A percentile compares a stretch with the other conserved stretches of the same genome.
These are phyloP conservation scores for Cyberlindnera maritima DNA, from an alignment of 805 yeast genomes.

Conservation along the genomic window DNA sequence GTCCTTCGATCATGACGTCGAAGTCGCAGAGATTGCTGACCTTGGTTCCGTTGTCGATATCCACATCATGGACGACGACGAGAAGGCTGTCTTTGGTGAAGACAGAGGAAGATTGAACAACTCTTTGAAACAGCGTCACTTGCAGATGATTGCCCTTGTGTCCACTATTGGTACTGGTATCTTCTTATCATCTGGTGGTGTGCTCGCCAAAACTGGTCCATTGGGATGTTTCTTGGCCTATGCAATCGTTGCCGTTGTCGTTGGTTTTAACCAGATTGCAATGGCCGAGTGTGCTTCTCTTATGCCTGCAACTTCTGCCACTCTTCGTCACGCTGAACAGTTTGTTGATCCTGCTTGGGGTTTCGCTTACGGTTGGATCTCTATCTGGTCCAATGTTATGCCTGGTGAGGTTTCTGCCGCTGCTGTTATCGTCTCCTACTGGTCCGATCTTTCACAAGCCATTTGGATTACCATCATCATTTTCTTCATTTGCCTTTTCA, in stretches of 20 bases:
- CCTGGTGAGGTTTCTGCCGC: constrained; percentile 46
- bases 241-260: constrained; percentile 33
- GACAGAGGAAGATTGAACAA: constrained; percentile 17
- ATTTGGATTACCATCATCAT: constrained; percentile 44
- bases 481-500: constrained; percentile 33
- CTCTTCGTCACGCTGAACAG: constrained; percentile 36
- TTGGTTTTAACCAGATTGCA: constrained; percentile 39
- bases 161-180: constrained; percentile 45
- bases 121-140: constrained; percentile 32
- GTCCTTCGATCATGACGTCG: constrained; percentile 14
- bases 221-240: constrained; percentile 36
- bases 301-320: constrained; percentile 38
- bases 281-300: constrained; percentile 38
- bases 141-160: constrained; percentile 49
- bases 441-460: constrained; percentile 44
- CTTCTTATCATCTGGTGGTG: constrained; percentile 38
- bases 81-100: constrained; percentile 15
- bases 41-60: constrained; percentile 9
- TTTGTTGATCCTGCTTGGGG: constrained; percentile 45
- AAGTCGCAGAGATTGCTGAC: constrained; percentile 18
- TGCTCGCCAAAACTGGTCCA: constrained; percentile 35
- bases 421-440: constrained; percentile 44
- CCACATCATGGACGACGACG: constrained; percentile 11
- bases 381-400: constrained; percentile 38
- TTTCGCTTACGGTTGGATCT: constrained; percentile 45